phyloP scores from a whole-genome alignment of 805 yeast genomes.

The Saitoella complicata region DNA sequence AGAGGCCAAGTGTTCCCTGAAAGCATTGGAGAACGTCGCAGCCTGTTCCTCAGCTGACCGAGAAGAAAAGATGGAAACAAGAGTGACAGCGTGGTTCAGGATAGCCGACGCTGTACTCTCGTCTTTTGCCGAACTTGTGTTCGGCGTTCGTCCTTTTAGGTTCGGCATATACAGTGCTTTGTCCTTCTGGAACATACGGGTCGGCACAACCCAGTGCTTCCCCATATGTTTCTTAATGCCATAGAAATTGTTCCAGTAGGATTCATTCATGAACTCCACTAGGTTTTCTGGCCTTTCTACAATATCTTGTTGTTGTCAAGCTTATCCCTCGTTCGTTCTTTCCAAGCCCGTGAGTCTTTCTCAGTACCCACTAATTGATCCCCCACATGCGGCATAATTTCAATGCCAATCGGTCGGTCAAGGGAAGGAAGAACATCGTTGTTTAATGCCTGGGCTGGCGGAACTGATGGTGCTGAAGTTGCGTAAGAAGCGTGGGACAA shows the following conservation, averaged over 20 bases:
- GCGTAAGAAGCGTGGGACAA: no score
- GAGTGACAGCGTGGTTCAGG: neutral
- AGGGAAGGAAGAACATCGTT: no score
- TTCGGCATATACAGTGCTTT: slow-evolving; percentile 71
- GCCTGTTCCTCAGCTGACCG: neutral
- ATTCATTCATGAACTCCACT: no score
- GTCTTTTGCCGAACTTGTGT: neutral
- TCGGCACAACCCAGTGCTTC: slow-evolving; percentile 65
- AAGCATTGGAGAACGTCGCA: neutral
- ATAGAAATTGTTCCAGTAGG: neutral
- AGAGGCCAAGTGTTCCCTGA: neutral
- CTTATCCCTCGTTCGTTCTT: no score
- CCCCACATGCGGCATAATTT: no score
- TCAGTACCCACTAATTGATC: no score
- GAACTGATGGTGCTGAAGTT: no score
- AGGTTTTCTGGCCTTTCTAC: no score
- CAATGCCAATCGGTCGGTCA: no score
- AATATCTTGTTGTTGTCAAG: no score
- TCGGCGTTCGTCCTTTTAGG: slow-evolving; percentile 31
- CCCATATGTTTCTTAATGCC: slow-evolving; percentile 60
- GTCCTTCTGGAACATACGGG: slow-evolving; percentile 54
- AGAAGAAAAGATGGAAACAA: neutral
- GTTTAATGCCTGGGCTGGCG: no score
- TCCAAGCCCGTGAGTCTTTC: no score
- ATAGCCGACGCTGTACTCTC: neutral